Conservation (phyloP, 2,329 filamentous ascomycete genomes). For the Xylariaceae sp. region DNA sequence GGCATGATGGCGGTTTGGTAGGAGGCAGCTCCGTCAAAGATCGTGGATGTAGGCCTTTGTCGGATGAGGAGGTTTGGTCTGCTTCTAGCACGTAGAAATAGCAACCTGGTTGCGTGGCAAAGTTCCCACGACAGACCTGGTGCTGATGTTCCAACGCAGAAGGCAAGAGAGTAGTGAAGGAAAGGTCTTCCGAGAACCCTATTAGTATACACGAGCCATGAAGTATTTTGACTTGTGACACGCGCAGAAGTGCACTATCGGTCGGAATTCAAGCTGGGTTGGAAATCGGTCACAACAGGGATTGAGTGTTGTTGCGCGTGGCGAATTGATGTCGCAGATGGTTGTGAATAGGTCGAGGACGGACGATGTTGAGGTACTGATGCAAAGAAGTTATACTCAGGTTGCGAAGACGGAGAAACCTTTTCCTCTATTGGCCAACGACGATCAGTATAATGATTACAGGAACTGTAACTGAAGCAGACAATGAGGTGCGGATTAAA, state of each 20-base stretch:
- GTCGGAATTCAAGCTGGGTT: neutral
- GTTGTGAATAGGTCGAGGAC: neutral
- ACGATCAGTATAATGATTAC: no score
- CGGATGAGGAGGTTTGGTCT: conserved; percentile 27
- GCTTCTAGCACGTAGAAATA: conserved; percentile 36
- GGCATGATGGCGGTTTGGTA: conserved; percentile 47
- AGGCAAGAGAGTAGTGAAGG: conserved; percentile 26
- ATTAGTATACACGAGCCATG: conserved; percentile 35
- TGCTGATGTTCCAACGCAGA: conserved; percentile 32
- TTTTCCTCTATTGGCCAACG: no score
- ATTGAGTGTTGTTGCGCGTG: neutral
- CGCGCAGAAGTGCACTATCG: no score
- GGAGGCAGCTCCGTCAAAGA: conserved; percentile 23
- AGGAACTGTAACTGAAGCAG: no score
- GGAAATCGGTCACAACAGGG: neutral
- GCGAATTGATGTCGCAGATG: neutral
- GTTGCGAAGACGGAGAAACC: no score
- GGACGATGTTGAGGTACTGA: no score
- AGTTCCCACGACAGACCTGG: conserved; percentile 21
- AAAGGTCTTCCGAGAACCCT: conserved; percentile 26
- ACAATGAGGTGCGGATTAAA: no score
- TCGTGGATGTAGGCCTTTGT: conserved; percentile 22
- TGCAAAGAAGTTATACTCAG: no score
- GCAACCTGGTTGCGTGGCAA: conserved; percentile 22
- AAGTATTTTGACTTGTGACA: conserved; percentile 10